A percentile compares a stretch with the other conserved stretches of the same genome.
These are phyloP conservation scores for Alternaria solani DNA, from an alignment of 2,329 filamentous ascomycete genomes.

Conservation along the genomic window DNA sequence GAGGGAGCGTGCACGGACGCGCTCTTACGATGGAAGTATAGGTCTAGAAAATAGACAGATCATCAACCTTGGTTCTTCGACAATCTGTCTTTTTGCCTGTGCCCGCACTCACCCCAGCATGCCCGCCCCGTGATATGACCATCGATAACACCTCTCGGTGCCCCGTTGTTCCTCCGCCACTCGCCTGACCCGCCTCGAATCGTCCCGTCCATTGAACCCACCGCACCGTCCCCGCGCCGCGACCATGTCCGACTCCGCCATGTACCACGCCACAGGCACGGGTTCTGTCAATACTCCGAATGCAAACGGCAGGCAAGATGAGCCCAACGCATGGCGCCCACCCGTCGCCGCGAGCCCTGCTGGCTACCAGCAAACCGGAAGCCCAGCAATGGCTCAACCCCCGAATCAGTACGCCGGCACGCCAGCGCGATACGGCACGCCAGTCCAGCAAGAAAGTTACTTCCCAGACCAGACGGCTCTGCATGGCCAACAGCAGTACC, in stretches of 20 bases:
- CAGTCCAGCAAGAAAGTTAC: constrained; percentile 51
- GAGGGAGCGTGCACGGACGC: constrained; percentile 28
- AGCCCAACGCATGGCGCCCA: constrained; percentile 49
- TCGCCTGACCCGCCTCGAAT: constrained; percentile 26
- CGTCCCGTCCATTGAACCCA: constrained; percentile 21
- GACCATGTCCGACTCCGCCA: constrained; percentile 49
- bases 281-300: constrained; percentile 41
- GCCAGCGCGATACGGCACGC: constrained; percentile 37
- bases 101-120: constrained; percentile 15
- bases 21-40: constrained; percentile 30
- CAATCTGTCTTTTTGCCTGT: constrained; percentile 18
- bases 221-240: constrained; percentile 35
- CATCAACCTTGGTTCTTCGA: constrained; percentile 33
- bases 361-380: constrained; percentile 55
- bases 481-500: constrained; percentile 28
- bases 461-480: constrained; percentile 51
- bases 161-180: constrained; percentile 18
- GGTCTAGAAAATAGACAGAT: constrained; percentile 41
- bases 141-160: constrained; percentile 20
- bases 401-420: constrained; percentile 44
- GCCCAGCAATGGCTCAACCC: constrained; percentile 36
- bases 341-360: constrained; percentile 55
- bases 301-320: constrained; percentile 38
- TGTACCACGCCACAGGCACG: constrained; percentile 49
- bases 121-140: constrained; percentile 35